Evolutionary conservation across 371 early-diverging fungal species (phyloP).

Genomic region (Zancudomyces culisetae): DNA sequence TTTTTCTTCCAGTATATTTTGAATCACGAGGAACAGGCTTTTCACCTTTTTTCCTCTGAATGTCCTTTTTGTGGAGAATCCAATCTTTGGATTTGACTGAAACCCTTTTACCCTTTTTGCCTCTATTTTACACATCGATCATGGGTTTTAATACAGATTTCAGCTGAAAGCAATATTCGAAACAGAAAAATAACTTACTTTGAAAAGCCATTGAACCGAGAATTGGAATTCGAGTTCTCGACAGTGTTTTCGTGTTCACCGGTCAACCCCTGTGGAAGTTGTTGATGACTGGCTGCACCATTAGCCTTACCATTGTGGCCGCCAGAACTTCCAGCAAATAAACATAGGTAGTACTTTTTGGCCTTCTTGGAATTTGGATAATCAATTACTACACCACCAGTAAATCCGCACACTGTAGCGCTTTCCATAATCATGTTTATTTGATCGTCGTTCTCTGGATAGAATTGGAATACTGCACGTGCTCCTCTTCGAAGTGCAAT

Average conservation of each 20-base stretch:
- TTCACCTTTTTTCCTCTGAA: slow-evolving; percentile 63
- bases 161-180: too few species aligned
- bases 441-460: slow-evolving; percentile 92
- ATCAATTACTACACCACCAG: slow-evolving; percentile 93
- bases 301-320: too few species aligned
- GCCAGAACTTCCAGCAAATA: slow-evolving; percentile 81
- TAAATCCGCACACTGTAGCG: slow-evolving; percentile 84
- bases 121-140: too few species aligned
- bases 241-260: too few species aligned
- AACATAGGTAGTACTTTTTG: slow-evolving; percentile 86
- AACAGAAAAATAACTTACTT: too few species aligned
- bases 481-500: slow-evolving; percentile 73
- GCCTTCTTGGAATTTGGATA: slow-evolving; percentile 94
- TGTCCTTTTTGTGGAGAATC: slow-evolving; percentile 82
- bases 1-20: slow-evolving; percentile 91
- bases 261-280: neutral
- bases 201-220: too few species aligned
- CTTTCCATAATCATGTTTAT: slow-evolving; percentile 77
- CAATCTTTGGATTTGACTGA: slow-evolving; percentile 71
- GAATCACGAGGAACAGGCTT: slow-evolving; percentile 70
- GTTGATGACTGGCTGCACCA: neutral
- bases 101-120: slow-evolving; percentile 22
- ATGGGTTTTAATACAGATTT: too few species aligned
- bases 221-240: too few species aligned
- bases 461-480: slow-evolving; percentile 96